phyloP scores from a whole-genome alignment of 1,284 basidiomycete genomes.

The Lignosus rhinocerotis region DNA sequence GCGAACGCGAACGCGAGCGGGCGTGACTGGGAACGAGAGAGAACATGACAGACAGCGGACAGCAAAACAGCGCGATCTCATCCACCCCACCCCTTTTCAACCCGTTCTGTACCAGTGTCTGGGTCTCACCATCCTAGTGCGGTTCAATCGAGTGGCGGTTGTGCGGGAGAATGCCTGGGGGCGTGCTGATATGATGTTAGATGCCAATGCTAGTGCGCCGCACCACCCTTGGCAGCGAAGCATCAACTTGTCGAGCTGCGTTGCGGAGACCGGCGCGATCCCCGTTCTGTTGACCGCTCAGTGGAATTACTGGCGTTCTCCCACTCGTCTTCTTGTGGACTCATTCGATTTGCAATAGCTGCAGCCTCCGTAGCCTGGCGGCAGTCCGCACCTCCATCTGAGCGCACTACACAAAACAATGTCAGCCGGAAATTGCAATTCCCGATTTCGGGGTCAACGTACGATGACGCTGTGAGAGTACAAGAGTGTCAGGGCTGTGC shows the following conservation, averaged over 20 bases:
- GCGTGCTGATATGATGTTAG: constrained; percentile 4
- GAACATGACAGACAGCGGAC: constrained; percentile 1
- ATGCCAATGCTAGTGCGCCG: background rate
- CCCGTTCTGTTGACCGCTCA: constrained; percentile 28
- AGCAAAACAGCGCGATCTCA: constrained; percentile 1
- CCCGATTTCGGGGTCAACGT: constrained; percentile 25
- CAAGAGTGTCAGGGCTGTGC: constrained; percentile 21
- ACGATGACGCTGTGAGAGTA: constrained; percentile 36
- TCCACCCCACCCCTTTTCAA: background rate
- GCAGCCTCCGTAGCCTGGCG: constrained; percentile 38
- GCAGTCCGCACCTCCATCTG: constrained; percentile 79
- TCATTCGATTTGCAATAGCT: constrained; percentile 30
- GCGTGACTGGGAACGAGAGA: background rate
- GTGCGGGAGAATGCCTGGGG: constrained; percentile 6
- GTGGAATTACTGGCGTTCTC: constrained; percentile 32
- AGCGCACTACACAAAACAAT: constrained; percentile 58
- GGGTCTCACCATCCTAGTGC: background rate
- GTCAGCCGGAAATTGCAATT: constrained; percentile 14
- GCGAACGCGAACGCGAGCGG: constrained; percentile 4
- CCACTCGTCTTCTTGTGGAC: constrained; percentile 34
- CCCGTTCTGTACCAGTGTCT: background rate
- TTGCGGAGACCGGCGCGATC: constrained; percentile 22
- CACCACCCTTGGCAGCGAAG: constrained; percentile 7
- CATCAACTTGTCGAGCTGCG: constrained; percentile 10
- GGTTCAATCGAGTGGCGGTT: constrained; percentile 4